phyloP scores from a whole-genome alignment of 2,329 filamentous ascomycete genomes.

The Biscogniauxia sp. region DNA sequence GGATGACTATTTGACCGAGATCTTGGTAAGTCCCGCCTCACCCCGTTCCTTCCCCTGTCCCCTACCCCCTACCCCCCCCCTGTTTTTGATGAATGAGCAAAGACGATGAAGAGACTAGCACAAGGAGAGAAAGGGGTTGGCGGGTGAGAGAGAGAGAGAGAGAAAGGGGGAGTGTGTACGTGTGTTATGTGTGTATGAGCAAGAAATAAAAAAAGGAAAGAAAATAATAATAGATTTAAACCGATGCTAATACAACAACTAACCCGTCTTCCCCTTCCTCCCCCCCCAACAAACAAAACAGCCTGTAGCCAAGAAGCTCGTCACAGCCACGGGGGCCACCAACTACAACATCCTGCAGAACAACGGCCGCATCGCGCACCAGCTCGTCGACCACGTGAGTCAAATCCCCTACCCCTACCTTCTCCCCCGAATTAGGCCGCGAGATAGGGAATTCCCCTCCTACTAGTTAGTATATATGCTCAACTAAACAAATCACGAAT shows the following conservation, averaged over 20 bases:
- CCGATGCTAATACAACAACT: no score
- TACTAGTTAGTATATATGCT: neutral
- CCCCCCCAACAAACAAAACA: conserved; percentile 27
- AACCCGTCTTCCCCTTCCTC: no score
- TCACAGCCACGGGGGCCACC: conserved; percentile 67
- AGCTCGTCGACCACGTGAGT: conserved; percentile 85
- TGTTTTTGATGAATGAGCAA: neutral
- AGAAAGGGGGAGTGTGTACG: neutral
- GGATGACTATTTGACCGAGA: conserved; percentile 78
- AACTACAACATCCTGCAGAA: conserved; percentile 97
- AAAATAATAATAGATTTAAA: neutral
- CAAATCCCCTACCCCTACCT: neutral
- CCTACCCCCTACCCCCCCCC: no score
- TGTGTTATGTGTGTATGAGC: no score
- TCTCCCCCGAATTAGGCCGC: no score
- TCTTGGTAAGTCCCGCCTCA: conserved; percentile 61
- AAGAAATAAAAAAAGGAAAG: neutral
- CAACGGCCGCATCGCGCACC: conserved; percentile 88
- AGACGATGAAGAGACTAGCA: neutral
- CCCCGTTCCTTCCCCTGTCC: neutral
- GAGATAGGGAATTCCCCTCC: no score
- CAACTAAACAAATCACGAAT: conserved; percentile 5
- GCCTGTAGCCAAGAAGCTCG: conserved; percentile 85
- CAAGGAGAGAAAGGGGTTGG: neutral
- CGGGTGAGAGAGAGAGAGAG: neutral